Percentiles rank a stretch among this genome's conserved stretches.
Conservation (phyloP, 805 yeast genomes). For the Jamesozyma hellenica region DNA sequence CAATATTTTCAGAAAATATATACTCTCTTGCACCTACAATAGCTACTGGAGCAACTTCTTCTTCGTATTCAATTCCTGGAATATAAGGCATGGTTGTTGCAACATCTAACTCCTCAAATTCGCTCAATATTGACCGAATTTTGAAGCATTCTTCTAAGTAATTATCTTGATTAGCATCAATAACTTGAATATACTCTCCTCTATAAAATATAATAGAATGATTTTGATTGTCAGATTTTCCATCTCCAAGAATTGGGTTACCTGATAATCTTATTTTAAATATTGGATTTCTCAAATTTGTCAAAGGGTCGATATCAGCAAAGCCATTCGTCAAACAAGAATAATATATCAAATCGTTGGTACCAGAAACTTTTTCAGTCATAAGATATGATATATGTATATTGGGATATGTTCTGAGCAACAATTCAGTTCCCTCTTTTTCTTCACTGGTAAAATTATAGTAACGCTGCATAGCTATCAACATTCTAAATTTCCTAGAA, state of each 20-base stretch:
- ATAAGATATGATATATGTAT: conserved; percentile 47
- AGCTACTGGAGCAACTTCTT: conserved; percentile 76
- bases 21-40: conserved; percentile 93
- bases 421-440: conserved; percentile 51
- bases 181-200: conserved; percentile 89
- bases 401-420: conserved; percentile 67
- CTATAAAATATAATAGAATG: conserved; percentile 77
- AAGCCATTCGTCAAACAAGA: conserved; percentile 63
- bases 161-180: conserved; percentile 95
- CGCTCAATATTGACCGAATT: conserved; percentile 77
- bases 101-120: conserved; percentile 71
- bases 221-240: conserved; percentile 92
- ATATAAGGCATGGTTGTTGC: conserved; percentile 44
- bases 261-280: conserved; percentile 75
- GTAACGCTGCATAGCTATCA: conserved; percentile 83
- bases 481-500: conserved; percentile 63
- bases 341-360: conserved; percentile 32
- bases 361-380: conserved; percentile 28
- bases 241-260: conserved; percentile 92
- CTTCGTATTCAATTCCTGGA: conserved; percentile 44
- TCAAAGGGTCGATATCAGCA: conserved; percentile 43
- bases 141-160: conserved; percentile 90
- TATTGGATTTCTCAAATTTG: conserved; percentile 50
- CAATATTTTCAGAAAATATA: conserved; percentile 86
- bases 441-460: conserved; percentile 57